phyloP scores from a whole-genome alignment of 2,329 filamentous ascomycete species.

The Daldinia sp. region DNA sequence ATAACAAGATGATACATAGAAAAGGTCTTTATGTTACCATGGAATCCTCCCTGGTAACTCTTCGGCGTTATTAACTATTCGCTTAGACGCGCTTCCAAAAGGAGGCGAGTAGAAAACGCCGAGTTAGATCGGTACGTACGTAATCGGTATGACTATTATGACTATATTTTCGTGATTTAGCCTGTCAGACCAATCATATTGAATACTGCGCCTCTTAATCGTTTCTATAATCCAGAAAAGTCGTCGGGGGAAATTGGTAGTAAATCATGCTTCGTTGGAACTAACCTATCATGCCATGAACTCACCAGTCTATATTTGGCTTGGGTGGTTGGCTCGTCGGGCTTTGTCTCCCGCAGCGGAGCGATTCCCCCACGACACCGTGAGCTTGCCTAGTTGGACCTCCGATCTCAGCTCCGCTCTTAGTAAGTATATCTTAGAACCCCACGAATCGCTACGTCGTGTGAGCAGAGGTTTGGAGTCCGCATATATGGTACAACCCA shows the following conservation, averaged over 20 bases:
- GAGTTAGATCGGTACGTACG: neutral
- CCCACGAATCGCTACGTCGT: slow-evolving; percentile 1
- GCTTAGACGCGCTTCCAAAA: neutral
- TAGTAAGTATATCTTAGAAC: slow-evolving; percentile 16
- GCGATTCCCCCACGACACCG: slow-evolving; percentile 26
- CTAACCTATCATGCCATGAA: slow-evolving; percentile 6
- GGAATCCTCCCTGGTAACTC: neutral
- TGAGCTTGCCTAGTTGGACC: slow-evolving; percentile 14
- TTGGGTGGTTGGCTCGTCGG: slow-evolving; percentile 24
- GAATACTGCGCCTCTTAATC: neutral
- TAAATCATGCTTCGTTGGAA: neutral
- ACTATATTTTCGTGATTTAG: neutral
- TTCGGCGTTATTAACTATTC: neutral
- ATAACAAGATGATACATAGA: neutral
- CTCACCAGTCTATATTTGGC: slow-evolving; percentile 23
- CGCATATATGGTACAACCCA: slow-evolving; percentile 27
- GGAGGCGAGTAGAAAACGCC: neutral
- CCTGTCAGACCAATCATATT: neutral
- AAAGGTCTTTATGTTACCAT: neutral
- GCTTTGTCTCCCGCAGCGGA: slow-evolving; percentile 18
- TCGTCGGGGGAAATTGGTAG: neutral
- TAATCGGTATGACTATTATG: neutral
- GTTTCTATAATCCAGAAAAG: neutral
- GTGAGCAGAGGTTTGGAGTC: slow-evolving; percentile 22
- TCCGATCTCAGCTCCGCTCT: slow-evolving; percentile 25